Conservation (phyloP, 2,329 filamentous ascomycete genomes). For the Colletotrichum orbiculare region DNA sequence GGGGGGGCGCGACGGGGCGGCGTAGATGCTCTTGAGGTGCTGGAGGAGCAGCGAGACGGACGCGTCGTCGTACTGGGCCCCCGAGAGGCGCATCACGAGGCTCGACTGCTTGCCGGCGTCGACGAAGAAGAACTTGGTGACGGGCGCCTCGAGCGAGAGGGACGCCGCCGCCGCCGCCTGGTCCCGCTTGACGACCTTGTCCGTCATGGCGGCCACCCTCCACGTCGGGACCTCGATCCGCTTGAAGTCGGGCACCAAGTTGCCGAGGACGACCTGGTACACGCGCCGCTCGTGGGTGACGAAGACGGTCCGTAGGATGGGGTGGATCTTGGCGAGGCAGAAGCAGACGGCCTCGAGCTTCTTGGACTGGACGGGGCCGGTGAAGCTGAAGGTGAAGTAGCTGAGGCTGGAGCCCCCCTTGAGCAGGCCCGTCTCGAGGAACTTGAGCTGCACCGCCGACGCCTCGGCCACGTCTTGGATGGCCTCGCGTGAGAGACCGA, state of each 20-base stretch:
- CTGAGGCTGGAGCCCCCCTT: constrained; percentile 56
- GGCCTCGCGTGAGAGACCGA: constrained; percentile 53
- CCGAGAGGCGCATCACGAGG: constrained; percentile 59
- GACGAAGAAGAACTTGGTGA: constrained; percentile 62
- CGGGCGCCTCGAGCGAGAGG: constrained; percentile 54
- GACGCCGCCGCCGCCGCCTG: constrained; percentile 44
- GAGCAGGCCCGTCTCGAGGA: constrained; percentile 60
- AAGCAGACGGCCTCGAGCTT: constrained; percentile 60
- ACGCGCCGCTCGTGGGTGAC: constrained; percentile 57
- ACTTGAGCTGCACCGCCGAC: constrained; percentile 58
- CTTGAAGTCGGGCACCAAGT: constrained; percentile 56
- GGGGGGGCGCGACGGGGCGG: constrained; percentile 45
- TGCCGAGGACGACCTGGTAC: constrained; percentile 60
- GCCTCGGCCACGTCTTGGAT: constrained; percentile 62
- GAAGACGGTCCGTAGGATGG: constrained; percentile 66
- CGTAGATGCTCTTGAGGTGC: constrained; percentile 61
- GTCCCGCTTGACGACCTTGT: constrained; percentile 57
- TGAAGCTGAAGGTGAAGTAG: constrained; percentile 61
- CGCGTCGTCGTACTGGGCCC: constrained; percentile 60
- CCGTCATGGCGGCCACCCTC: constrained; percentile 50
- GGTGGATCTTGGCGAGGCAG: constrained; percentile 56
- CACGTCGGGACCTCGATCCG: constrained; percentile 53
- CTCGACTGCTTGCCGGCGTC: constrained; percentile 60
- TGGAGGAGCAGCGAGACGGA: constrained; percentile 59
- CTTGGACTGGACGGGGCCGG: constrained; percentile 52